Evolutionary conservation across 2,329 filamentous ascomycete species (phyloP).

Genomic region (Aspergillaceae sp.): DNA sequence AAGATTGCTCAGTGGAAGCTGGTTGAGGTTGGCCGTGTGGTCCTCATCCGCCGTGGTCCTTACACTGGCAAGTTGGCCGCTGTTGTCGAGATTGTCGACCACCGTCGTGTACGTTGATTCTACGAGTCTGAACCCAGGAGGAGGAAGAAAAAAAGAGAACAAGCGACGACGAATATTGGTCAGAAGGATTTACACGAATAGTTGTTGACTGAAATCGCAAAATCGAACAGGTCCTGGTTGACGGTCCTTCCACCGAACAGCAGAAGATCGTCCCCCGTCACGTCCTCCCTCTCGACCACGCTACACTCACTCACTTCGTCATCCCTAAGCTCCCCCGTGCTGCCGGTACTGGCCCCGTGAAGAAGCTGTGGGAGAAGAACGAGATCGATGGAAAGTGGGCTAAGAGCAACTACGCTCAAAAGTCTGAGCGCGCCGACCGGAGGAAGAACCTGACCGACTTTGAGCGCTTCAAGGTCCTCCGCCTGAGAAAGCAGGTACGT

Average conservation of each 20-base stretch:
- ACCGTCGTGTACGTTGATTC: slow-evolving; percentile 85
- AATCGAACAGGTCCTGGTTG: slow-evolving; percentile 71
- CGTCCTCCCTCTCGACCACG: slow-evolving; percentile 68
- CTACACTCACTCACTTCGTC: slow-evolving; percentile 82
- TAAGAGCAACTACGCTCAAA: slow-evolving; percentile 89
- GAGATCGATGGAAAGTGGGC: slow-evolving; percentile 92
- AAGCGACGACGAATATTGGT: neutral
- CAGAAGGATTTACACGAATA: too few relatives aligned
- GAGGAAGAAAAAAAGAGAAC: slow-evolving; percentile 2
- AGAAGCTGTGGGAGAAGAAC: slow-evolving; percentile 82
- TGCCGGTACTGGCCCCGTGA: slow-evolving; percentile 71
- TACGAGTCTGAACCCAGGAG: neutral
- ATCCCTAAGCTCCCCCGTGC: slow-evolving; percentile 79
- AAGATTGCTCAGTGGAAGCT: slow-evolving; percentile 82
- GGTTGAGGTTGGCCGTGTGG: slow-evolving; percentile 96
- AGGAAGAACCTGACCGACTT: slow-evolving; percentile 93
- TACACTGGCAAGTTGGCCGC: slow-evolving; percentile 78
- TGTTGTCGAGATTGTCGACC: slow-evolving; percentile 99
- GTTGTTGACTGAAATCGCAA: neutral
- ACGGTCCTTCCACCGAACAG: slow-evolving; percentile 79
- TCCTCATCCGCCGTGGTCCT: slow-evolving; percentile 78
- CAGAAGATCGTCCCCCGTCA: slow-evolving; percentile 78
- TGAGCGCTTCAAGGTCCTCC: slow-evolving; percentile 99
- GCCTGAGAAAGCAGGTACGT: slow-evolving; percentile 95
- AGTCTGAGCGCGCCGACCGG: slow-evolving; percentile 73